Evolutionary conservation across 169 alveolate genomes (phyloP), one percentile per base, ranked within the genome.

Genomic region (Plasmodium vinckei): DNA sequence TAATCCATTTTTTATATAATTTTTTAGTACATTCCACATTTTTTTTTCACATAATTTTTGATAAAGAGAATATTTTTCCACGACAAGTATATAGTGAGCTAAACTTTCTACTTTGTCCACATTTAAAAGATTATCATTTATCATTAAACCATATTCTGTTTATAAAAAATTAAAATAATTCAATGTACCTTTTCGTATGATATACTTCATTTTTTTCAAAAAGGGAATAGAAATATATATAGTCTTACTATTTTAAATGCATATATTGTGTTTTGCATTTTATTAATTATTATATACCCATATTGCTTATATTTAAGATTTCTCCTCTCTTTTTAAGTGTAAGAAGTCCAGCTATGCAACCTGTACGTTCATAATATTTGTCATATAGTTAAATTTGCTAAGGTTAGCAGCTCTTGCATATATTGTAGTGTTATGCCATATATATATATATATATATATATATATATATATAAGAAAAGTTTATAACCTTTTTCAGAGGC

Each of bases 11-110:
- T 56, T 19, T n/a, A 56, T 6, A 27, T 1, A 5, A n/a, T 46
- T 46, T 44, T 21, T n/a, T 15, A 19, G 54, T 87, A 73, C 87
- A 39, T 70, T 91, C 88, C 86, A 67, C 17, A 73, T 82, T 46
- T 72, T 51, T 17, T 68, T 56, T 64, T 91, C 68, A 77, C 88
- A 87, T n/a, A 91, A 87, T 60, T 77, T 70, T 21, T 79, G 87
- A 54, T 87, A 91, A 13, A 87, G 73, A n/a, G 94, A 75, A 72
- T 91, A 73, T 59, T 91, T 91, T 72, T 91, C 94, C 21, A 91
- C 94, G 3, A 91, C 88, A 15, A 91, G 33, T n/a, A 91, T 75
- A 75, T 91, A 82, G 51, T 91, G 71, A 33, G 91, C 94, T 27
- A 12, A 23, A 53, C 75, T 75, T 47, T 75, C 88, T 12, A 75